Conservation (phyloP, 2,329 filamentous ascomycete species). For the Cytospora schulzeri region DNA sequence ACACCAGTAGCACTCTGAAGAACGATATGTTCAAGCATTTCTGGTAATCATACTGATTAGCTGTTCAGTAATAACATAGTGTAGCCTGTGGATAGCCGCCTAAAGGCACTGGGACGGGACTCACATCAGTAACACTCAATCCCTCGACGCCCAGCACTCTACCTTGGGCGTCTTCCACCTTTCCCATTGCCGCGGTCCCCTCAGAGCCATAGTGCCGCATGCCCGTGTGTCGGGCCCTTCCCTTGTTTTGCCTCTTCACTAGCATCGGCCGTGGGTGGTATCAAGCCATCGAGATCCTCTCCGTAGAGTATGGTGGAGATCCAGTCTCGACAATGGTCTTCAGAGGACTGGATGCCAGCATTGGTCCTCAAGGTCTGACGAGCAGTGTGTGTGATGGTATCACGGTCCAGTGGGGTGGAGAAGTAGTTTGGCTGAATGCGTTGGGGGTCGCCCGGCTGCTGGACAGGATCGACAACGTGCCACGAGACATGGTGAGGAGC, state of each 20-base stretch:
- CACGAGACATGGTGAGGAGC: conserved; percentile 2
- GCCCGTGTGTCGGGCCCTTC: conserved; percentile 32
- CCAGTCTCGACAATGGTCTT: not conserved
- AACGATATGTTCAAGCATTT: not conserved
- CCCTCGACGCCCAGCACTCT: conserved; percentile 41
- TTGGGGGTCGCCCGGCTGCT: not conserved
- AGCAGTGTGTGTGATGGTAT: not conserved
- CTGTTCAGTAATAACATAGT: conserved; percentile 17
- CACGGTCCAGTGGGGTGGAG: conserved; percentile 34
- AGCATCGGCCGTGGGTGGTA: conserved; percentile 3
- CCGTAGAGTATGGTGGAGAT: not conserved
- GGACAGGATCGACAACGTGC: not conserved
- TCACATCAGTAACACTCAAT: conserved; percentile 45
- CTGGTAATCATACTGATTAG: conserved; percentile 13
- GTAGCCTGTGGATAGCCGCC: conserved; percentile 22
- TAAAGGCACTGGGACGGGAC: conserved; percentile 36
- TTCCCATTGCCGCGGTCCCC: conserved; percentile 40
- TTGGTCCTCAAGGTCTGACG: not conserved
- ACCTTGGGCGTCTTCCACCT: conserved; percentile 37
- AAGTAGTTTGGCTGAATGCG: conserved; percentile 13
- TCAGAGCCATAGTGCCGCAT: conserved; percentile 30
- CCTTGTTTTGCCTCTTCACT: conserved; percentile 31
- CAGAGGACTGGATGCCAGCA: not conserved
- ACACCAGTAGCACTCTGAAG: too few relatives aligned
- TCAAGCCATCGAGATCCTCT: not conserved